Percentiles rank a stretch among this genome's conserved stretches.
These are phyloP conservation scores for Bipolaris sorokiniana DNA, from an alignment of 2,329 filamentous ascomycete genomes.

Conservation along the genomic window DNA sequence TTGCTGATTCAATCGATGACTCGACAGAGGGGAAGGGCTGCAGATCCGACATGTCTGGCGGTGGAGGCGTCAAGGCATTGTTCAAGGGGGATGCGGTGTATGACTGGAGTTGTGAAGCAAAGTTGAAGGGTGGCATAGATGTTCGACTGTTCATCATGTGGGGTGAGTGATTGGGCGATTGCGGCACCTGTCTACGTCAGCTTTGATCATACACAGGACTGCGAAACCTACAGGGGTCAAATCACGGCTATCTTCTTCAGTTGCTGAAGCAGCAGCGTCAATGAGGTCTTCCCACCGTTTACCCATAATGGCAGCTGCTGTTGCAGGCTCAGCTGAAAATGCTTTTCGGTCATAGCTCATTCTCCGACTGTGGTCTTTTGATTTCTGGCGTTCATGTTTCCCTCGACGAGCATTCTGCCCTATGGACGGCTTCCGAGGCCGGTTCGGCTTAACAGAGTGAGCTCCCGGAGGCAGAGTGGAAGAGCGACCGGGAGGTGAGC, in stretches of 20 bases:
- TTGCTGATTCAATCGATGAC: conserved; percentile 70
- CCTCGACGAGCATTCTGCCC: conserved; percentile 76
- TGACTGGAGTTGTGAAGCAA: conserved; percentile 61
- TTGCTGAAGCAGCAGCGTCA: conserved; percentile 90
- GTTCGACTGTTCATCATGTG: conserved; percentile 58
- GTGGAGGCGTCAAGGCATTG: conserved; percentile 84
- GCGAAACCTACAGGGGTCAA: conserved; percentile 76
- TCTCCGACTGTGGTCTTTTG: conserved; percentile 74
- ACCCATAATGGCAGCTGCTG: conserved; percentile 72
- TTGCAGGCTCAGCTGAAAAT: conserved; percentile 81
- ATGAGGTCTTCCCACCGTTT: conserved; percentile 97
- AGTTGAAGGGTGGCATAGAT: conserved; percentile 63
- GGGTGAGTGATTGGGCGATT: conserved; percentile 60
- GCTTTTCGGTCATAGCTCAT: conserved; percentile 80
- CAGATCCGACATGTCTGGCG: conserved; percentile 53
- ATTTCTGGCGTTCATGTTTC: conserved; percentile 82
- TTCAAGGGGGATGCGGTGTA: conserved; percentile 92
- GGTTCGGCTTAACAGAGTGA: conserved; percentile 70
- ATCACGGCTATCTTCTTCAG: conserved; percentile 87
- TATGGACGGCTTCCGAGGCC: conserved; percentile 85
- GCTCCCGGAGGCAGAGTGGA: conserved; percentile 87
- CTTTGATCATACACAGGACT: conserved; percentile 11
- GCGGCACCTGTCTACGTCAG: conserved; percentile 50
- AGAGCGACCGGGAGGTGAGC: conserved; percentile 84
- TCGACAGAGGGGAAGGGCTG: conserved; percentile 91